A percentile compares a stretch with the other conserved stretches of the same genome.
These are phyloP conservation scores for Adenanthera pavonina DNA, from an alignment of 306 rosid genomes.

Conservation along the genomic window DNA sequence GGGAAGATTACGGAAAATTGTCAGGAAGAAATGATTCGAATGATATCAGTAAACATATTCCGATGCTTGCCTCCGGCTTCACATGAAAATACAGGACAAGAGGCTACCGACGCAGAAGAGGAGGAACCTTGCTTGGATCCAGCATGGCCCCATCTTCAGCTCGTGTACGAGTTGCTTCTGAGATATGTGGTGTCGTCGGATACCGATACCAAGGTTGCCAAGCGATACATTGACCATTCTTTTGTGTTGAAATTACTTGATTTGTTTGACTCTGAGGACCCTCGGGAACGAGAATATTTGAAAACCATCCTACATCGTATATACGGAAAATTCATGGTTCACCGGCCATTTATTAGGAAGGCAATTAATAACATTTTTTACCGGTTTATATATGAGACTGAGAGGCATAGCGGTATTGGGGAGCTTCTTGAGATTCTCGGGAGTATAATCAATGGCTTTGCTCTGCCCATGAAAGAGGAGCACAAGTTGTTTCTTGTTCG, in stretches of 20 bases:
- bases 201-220: conserved; percentile 89
- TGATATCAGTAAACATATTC: conserved; percentile 86
- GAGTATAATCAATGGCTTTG: conserved; percentile 95
- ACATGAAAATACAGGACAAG: conserved; percentile 88
- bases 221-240: conserved; percentile 89
- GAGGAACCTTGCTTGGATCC: conserved; percentile 89
- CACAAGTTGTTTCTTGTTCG: conserved; percentile 94
- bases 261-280: conserved; percentile 91
- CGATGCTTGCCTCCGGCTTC: conserved; percentile 88
- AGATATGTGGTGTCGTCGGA: conserved; percentile 93
- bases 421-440: conserved; percentile 99
- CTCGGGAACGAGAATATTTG: conserved; percentile 92
- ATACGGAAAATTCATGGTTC: conserved; percentile 98
- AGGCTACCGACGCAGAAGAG: conserved; percentile 80
- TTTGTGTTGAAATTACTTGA: conserved; percentile 87
- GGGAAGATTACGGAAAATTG: conserved; percentile 86
- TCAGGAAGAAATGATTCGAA: conserved; percentile 88
- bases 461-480: conserved; percentile 98
- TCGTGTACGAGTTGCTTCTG: conserved; percentile 85
- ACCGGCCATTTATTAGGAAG: conserved; percentile 93
- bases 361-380: conserved; percentile 92
- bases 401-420: conserved; percentile 82
- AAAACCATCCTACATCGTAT: conserved; percentile 93
- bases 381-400: conserved; percentile 89
- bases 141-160: conserved; percentile 92